Evolutionary conservation across 2,329 filamentous ascomycete species (phyloP).

Genomic region (Fusarium pininemorale): DNA sequence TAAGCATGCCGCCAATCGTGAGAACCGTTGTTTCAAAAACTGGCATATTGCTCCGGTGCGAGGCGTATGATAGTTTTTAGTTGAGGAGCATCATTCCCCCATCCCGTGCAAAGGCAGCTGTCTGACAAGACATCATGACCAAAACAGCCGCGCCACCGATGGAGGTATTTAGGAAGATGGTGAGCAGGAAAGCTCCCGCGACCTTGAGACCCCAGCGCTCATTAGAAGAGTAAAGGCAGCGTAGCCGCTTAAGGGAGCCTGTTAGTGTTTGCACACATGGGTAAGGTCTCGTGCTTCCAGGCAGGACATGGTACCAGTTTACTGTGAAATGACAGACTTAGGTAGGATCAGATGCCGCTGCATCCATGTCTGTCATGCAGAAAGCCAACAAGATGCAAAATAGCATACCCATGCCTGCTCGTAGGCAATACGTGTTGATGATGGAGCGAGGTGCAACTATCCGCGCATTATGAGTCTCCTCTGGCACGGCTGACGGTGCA

Average conservation of each 20-base stretch:
- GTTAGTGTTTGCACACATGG: neutral
- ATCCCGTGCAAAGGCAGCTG: neutral
- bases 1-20: neutral
- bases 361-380: neutral
- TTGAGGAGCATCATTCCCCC: neutral
- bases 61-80: neutral
- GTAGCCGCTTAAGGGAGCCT: neutral
- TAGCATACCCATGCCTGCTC: neutral
- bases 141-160: neutral
- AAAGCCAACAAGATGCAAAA: neutral
- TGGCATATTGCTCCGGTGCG: neutral
- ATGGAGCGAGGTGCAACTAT: neutral
- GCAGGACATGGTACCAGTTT: neutral
- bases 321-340: neutral
- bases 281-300: neutral
- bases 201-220: neutral
- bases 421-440: neutral
- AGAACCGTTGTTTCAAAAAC: neutral
- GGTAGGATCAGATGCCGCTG: neutral
- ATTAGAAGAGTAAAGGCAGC: neutral
- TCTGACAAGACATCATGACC: neutral
- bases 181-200: neutral
- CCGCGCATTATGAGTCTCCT: neutral
- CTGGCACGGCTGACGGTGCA: neutral
- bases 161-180: neutral